These are phyloP conservation scores for Lactifluus piperatus DNA, from an alignment of 768 basidiomycete species.

Conservation along the genomic window DNA sequence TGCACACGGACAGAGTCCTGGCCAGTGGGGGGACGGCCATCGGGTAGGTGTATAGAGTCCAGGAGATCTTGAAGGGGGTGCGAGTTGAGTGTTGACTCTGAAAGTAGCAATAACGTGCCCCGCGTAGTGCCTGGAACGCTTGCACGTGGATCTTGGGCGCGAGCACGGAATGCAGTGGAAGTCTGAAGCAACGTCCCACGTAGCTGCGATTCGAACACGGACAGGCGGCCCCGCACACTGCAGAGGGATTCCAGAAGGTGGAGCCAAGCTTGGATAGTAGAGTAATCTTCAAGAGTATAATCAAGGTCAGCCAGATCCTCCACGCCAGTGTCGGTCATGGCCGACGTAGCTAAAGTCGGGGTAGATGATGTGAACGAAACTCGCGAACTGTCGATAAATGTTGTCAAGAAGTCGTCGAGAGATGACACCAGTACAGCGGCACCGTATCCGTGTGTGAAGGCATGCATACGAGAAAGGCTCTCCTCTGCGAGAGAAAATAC, in stretches of 20 bases:
- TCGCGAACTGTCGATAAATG: slow-evolving; percentile 58
- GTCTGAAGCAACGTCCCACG: slow-evolving; percentile 49
- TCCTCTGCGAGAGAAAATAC: slow-evolving; percentile 75
- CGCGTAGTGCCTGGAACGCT: slow-evolving; percentile 49
- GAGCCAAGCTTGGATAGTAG: slow-evolving; percentile 70
- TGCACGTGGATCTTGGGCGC: slow-evolving; percentile 45
- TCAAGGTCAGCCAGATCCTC: slow-evolving; percentile 70
- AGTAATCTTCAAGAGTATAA: slow-evolving; percentile 86
- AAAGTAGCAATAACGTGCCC: slow-evolving; percentile 66
- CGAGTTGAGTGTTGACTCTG: slow-evolving; percentile 81
- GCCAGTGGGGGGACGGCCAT: slow-evolving; percentile 21
- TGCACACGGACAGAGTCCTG: slow-evolving; percentile 25
- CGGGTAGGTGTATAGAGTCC: slow-evolving; percentile 41
- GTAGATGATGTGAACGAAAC: slow-evolving; percentile 19
- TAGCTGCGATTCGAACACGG: slow-evolving; percentile 62
- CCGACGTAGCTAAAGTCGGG: slow-evolving; percentile 26
- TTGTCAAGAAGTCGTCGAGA: slow-evolving; percentile 59
- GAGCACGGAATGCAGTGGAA: slow-evolving; percentile 48
- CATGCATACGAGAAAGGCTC: slow-evolving; percentile 60
- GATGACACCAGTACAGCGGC: slow-evolving; percentile 63
- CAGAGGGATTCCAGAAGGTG: slow-evolving; percentile 80
- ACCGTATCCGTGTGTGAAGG: slow-evolving; percentile 89
- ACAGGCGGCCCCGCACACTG: slow-evolving; percentile 58
- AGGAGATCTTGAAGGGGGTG: slow-evolving; percentile 60
- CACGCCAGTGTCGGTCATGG: slow-evolving; percentile 23